A percentile compares a stretch with the other conserved stretches of the same genome.
Conservation (phyloP, 331 rosid genomes). For the Acacia pycnantha region DNA sequence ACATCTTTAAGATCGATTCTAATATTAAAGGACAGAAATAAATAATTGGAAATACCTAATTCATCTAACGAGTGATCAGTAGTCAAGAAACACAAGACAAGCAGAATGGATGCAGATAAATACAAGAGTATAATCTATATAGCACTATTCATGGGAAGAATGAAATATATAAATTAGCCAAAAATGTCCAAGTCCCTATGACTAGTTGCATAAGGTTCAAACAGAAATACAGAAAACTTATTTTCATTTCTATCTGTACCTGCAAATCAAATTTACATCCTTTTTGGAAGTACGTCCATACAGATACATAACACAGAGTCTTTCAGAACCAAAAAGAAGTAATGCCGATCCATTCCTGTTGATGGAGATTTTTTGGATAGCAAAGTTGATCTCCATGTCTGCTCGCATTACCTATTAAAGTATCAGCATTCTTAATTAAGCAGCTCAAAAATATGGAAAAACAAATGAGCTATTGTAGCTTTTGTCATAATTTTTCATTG, state of each 20-base stretch:
- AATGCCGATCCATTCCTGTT: slow-evolving; percentile 75
- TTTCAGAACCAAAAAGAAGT: slow-evolving; percentile 63
- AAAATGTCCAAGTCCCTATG: neutral
- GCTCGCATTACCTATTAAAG: slow-evolving; percentile 68
- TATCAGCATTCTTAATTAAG: slow-evolving; percentile 11
- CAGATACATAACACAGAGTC: slow-evolving; percentile 68
- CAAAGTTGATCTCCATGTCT: slow-evolving; percentile 51
- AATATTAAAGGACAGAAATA: neutral
- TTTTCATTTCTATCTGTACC: slow-evolving; percentile 40
- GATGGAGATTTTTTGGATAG: slow-evolving; percentile 62
- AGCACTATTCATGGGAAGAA: neutral
- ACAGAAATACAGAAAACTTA: neutral
- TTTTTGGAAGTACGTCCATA: slow-evolving; percentile 62
- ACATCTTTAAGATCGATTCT: neutral
- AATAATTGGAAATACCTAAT: neutral
- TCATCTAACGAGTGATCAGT: neutral
- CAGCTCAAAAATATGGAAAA: neutral
- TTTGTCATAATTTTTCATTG: neutral
- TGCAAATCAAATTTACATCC: slow-evolving; percentile 64
- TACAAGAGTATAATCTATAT: neutral
- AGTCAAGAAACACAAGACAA: neutral
- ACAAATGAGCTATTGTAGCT: neutral
- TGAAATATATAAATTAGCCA: neutral
- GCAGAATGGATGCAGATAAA: neutral
- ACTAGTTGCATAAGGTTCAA: neutral